Evolutionary conservation across 108 stramenopile species (phyloP).

Genomic region (Tribonema minus): DNA sequence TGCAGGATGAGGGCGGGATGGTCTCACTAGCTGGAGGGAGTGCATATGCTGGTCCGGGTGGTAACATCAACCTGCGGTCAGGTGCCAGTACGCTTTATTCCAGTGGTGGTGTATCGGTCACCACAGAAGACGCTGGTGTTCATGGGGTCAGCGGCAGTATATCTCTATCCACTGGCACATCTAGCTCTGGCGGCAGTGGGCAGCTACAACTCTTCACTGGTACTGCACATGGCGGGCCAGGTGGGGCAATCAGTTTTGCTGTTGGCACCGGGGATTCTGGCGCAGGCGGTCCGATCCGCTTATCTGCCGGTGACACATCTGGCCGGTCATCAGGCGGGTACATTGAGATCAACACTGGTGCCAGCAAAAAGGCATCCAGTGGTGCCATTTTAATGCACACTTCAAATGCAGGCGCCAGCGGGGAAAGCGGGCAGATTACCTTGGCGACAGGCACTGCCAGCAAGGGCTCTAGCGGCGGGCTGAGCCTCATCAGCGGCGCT

Average conservation of each 20-base stretch:
- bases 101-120: slow-evolving; percentile 34
- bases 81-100: slow-evolving; percentile 39
- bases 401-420: slow-evolving; percentile 45
- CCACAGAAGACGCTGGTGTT: slow-evolving; percentile 32
- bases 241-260: no score
- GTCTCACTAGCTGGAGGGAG: slow-evolving; percentile 14
- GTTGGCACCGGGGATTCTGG: no score
- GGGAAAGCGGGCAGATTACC: slow-evolving; percentile 40
- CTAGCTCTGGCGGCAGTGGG: no score
- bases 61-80: slow-evolving; percentile 8
- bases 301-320: slow-evolving; percentile 42
- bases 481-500: slow-evolving; percentile 35
- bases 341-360: not conserved
- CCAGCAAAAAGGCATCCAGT: slow-evolving; percentile 34
- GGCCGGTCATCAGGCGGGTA: slow-evolving; percentile 15
- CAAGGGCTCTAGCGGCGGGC: slow-evolving; percentile 34
- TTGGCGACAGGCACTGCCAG: slow-evolving; percentile 48
- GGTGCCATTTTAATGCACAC: slow-evolving; percentile 39
- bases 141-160: slow-evolving; percentile 43
- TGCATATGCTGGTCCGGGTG: slow-evolving; percentile 32
- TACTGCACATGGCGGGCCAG: no score
- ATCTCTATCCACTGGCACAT: no score
- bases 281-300: slow-evolving; percentile 43
- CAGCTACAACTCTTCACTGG: no score
- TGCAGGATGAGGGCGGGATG: slow-evolving; percentile 55